Evolutionary conservation across 202 grass and related monocot species (phyloP).

Genomic region (Schoenoplectus triqueter): DNA sequence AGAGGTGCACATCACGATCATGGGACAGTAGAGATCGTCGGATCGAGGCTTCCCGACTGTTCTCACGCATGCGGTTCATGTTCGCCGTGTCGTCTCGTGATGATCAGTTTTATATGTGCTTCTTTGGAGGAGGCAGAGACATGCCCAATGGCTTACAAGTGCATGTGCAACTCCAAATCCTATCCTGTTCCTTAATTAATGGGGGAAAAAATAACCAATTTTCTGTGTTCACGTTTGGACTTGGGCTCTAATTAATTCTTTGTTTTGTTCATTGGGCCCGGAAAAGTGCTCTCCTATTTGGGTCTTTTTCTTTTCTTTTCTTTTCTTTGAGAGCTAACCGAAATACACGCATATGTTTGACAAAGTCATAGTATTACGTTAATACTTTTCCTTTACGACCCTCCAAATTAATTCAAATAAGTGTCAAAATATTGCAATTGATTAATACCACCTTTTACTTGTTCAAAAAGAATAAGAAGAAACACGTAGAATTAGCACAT

Average conservation of each 20-base stretch:
- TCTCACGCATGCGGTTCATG: conserved; percentile 75
- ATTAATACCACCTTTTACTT: background rate
- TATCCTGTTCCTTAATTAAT: conserved; percentile 7
- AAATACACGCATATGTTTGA: background rate
- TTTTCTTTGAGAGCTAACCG: background rate
- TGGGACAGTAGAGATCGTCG: conserved; percentile 29
- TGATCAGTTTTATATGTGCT: conserved; percentile 76
- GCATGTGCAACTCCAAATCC: conserved; percentile 71
- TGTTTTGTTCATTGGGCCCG: background rate
- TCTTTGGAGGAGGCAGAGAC: conserved; percentile 59
- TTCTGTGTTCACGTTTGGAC: background rate
- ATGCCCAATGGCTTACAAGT: conserved; percentile 81
- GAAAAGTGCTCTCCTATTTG: background rate
- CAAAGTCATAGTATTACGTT: background rate
- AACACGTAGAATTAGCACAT: background rate
- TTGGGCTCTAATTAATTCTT: background rate
- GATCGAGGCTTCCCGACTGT: conserved; percentile 78
- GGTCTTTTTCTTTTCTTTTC: no score
- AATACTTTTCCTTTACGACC: background rate
- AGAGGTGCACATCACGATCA: background rate
- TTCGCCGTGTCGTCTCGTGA: conserved; percentile 70
- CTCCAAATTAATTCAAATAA: background rate
- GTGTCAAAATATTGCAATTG: background rate
- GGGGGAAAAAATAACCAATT: background rate
- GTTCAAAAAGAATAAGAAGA: background rate